These are phyloP conservation scores for Venturiaceae sp. DNA, from an alignment of 2,329 filamentous ascomycete species.

Conservation along the genomic window DNA sequence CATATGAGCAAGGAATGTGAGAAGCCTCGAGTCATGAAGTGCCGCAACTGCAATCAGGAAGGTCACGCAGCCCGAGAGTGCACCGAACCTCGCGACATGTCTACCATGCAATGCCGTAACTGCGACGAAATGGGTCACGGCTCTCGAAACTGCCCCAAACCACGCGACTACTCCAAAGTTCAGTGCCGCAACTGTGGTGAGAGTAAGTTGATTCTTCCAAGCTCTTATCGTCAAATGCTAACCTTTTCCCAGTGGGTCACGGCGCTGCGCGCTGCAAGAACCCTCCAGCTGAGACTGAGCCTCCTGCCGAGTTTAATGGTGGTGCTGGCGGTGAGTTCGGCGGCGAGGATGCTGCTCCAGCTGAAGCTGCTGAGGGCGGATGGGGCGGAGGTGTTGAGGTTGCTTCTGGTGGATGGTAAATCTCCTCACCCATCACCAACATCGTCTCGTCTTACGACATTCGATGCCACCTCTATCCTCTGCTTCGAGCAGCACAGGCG, in stretches of 20 bases:
- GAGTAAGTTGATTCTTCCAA: not conserved
- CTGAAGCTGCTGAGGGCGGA: not conserved
- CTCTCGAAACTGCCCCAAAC: conserved; percentile 42
- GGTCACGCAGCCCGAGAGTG: conserved; percentile 9
- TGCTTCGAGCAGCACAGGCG: not conserved
- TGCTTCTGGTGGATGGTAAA: conserved; percentile 2
- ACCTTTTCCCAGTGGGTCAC: conserved; percentile 16
- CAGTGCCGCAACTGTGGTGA: conserved; percentile 39
- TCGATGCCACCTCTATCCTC: not conserved
- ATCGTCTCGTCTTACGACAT: not conserved
- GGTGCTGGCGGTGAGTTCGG: conserved; percentile 6
- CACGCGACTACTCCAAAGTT: conserved; percentile 39
- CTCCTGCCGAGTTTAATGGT: conserved; percentile 3
- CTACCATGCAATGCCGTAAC: conserved; percentile 58
- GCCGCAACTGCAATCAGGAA: conserved; percentile 23
- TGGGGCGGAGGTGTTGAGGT: not conserved
- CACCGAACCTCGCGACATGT: conserved; percentile 27
- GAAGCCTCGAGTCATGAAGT: conserved; percentile 22
- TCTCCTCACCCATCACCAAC: not conserved
- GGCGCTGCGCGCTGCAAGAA: conserved; percentile 22
- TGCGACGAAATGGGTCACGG: conserved; percentile 42
- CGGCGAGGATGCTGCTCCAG: not conserved
- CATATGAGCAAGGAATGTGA: conserved; percentile 22
- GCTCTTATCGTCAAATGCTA: not conserved
- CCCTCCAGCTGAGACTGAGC: conserved; percentile 12